phyloP scores from a whole-genome alignment of 768 basidiomycete species.

The Pleurotus tuoliensis region DNA sequence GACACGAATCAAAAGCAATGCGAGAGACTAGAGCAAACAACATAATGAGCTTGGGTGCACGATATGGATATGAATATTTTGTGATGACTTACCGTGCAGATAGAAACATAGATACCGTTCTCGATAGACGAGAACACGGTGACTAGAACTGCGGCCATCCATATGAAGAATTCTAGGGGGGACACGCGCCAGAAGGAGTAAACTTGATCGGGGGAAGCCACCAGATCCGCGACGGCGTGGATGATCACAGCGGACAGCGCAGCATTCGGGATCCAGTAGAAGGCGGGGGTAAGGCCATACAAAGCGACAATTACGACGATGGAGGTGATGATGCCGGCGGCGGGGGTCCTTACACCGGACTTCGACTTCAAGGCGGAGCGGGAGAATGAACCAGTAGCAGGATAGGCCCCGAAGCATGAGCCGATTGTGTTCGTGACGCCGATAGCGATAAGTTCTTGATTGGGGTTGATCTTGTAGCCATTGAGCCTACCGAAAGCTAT shows the following conservation, averaged over 20 bases:
- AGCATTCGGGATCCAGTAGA: conserved; percentile 84
- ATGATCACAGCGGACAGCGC: conserved; percentile 93
- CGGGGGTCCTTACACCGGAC: conserved; percentile 95
- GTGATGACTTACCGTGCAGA: conserved; percentile 38
- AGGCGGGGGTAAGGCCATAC: conserved; percentile 90
- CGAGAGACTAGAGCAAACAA: conserved; percentile 41
- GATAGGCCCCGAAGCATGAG: conserved; percentile 87
- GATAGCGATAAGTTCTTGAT: conserved; percentile 95
- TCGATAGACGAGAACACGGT: conserved; percentile 95
- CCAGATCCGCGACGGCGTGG: conserved; percentile 85
- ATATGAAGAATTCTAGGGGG: conserved; percentile 90
- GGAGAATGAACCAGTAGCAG: conserved; percentile 97
- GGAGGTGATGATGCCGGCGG: conserved; percentile 81
- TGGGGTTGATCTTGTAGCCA: conserved; percentile 89
- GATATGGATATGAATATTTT: neutral
- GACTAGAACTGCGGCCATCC: conserved; percentile 80
- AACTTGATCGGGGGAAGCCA: conserved; percentile 74
- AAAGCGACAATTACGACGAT: conserved; percentile 89
- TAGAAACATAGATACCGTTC: conserved; percentile 86
- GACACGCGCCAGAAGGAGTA: conserved; percentile 93
- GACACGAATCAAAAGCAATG: conserved; percentile 78
- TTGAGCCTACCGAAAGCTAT: conserved; percentile 92
- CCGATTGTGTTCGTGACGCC: conserved; percentile 95
- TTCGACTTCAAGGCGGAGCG: conserved; percentile 96
- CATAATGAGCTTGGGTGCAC: neutral